Evolutionary conservation across 1,139 yeast genomes (phyloP), one percentile per base, ranked within the genome.

Genomic region (Kodamaea ohmeri): DNA sequence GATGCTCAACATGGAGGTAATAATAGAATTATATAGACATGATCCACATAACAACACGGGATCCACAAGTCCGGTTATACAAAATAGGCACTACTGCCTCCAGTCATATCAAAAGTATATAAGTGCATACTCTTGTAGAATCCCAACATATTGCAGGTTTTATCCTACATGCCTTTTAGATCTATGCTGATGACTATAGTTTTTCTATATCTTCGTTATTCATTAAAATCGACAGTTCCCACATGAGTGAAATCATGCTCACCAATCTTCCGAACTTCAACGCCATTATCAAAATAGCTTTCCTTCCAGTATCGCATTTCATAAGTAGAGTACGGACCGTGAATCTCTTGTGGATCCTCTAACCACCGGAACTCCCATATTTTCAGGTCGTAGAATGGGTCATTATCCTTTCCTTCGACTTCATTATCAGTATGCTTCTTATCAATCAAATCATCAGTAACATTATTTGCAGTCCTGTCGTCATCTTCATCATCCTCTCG

Each of bases 361-460:
- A 55, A 49, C 88, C 89, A 83, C 46, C 69, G 64, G 52, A 78
- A 83, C 46, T 78, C 80, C 87, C 87, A 83, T 17, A 61, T 46
- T 35, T 62, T 25, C 15, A 11, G 14, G 16, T 62, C 71, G 34
- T 61, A 59, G 11, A 58, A 59, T 14, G 43, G 43, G 14, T 45
- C 50, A 6, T 38, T 33, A 4, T 33, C 38, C 44, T 38, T 45
- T 25, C 44, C 40, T 15, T 40, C 45, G 40, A 39, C 40, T 35
- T 34, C 11, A 26, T 34, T 15, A 52, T 40, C 32, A 54, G n/a
- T n/a, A n/a, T n/a, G n/a, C n/a, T n/a, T n/a, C n/a, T n/a, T n/a
- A 9, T 20, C 22, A 20, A 6, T 20, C 9, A 9, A 20, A 6
- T 20, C 22, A 9, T 20, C 22, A 9, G 22, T 20, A 9, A 20